Evolutionary conservation across 2,329 filamentous ascomycete genomes (phyloP).

Genomic region (Fusarium brachygibbosum): DNA sequence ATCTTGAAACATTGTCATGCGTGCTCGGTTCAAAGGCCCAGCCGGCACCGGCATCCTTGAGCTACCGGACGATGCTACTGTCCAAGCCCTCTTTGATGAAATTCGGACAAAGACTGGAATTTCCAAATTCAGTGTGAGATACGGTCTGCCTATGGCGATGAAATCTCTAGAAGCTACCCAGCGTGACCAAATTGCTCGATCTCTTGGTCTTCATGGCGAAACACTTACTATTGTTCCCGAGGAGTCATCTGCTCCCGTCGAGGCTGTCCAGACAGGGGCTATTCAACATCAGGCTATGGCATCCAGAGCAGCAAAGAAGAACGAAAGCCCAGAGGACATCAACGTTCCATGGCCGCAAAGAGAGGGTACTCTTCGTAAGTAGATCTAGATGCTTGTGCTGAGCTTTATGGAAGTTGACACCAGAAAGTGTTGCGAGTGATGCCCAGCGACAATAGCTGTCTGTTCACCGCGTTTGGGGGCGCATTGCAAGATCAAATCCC

Average conservation of each 20-base stretch:
- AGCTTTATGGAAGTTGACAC: constrained; percentile 13
- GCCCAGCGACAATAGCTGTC: constrained; percentile 96
- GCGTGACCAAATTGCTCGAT: constrained; percentile 62
- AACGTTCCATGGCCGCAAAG: constrained; percentile 64
- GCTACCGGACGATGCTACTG: constrained; percentile 76
- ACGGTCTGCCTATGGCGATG: constrained; percentile 79
- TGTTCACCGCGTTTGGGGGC: constrained; percentile 90
- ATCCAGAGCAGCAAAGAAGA: constrained; percentile 12
- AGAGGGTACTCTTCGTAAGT: constrained; percentile 64
- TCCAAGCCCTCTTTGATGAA: constrained; percentile 70
- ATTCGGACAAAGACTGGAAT: constrained; percentile 76
- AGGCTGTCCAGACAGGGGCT: constrained; percentile 14
- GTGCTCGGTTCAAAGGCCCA: constrained; percentile 81
- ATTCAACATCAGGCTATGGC: constrained; percentile 8
- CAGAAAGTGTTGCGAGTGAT: constrained; percentile 85
- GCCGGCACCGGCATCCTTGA: constrained; percentile 78
- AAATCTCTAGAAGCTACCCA: constrained; percentile 74
- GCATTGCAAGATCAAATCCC: constrained; percentile 73
- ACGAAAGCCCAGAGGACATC: constrained; percentile 50
- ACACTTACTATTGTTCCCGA: constrained; percentile 64
- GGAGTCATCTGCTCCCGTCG: constrained; percentile 48
- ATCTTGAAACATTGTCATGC: constrained; percentile 66
- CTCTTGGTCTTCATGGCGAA: constrained; percentile 63
- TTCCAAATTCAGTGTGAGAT: constrained; percentile 80
- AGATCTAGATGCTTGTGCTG: not conserved